phyloP scores from a whole-genome alignment of 495 filamentous ascomycete genomes.

The Ascobolus immersus region DNA sequence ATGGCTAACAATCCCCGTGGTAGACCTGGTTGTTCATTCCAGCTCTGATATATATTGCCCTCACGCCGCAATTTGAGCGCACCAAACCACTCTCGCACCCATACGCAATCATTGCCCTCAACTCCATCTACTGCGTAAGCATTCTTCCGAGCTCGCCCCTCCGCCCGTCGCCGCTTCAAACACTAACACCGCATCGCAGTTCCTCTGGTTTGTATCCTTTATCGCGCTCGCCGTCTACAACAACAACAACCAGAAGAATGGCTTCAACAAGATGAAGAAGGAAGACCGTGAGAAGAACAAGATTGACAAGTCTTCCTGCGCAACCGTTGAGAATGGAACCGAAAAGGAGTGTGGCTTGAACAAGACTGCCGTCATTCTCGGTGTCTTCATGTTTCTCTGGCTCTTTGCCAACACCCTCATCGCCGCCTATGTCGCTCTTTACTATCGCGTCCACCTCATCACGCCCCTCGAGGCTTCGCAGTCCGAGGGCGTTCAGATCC shows the following conservation, averaged over 20 bases:
- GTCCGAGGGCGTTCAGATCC: slow-evolving; percentile 1
- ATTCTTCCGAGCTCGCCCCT: too few species aligned
- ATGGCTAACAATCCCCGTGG: too few species aligned
- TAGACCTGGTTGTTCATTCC: slow-evolving; percentile 73
- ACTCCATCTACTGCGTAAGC: slow-evolving; percentile 16
- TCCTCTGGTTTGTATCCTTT: slow-evolving; percentile 73
- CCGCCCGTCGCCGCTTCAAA: slow-evolving; percentile 1
- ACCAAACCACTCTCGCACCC: slow-evolving; percentile 55
- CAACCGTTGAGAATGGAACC: slow-evolving; percentile 8
- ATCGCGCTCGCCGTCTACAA: slow-evolving; percentile 50
- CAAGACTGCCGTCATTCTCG: slow-evolving; percentile 52
- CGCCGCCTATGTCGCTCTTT: slow-evolving; percentile 50
- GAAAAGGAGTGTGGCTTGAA: slow-evolving; percentile 37
- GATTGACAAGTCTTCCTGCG: slow-evolving; percentile 9
- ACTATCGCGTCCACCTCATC: slow-evolving; percentile 47
- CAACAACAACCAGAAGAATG: slow-evolving; percentile 17
- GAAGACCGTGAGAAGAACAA: slow-evolving; percentile 6
- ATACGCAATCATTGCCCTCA: slow-evolving; percentile 53
- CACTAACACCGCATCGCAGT: slow-evolving; percentile 2
- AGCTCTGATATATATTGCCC: slow-evolving; percentile 55
- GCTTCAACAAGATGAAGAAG: slow-evolving; percentile 14
- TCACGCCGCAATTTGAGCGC: slow-evolving; percentile 63
- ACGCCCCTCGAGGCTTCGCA: slow-evolving; percentile 13
- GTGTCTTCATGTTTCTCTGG: slow-evolving; percentile 56
- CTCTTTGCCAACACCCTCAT: slow-evolving; percentile 36